Evolutionary conservation across 2,329 filamentous ascomycete species (phyloP).

Genomic region (Monosporascus sp.): DNA sequence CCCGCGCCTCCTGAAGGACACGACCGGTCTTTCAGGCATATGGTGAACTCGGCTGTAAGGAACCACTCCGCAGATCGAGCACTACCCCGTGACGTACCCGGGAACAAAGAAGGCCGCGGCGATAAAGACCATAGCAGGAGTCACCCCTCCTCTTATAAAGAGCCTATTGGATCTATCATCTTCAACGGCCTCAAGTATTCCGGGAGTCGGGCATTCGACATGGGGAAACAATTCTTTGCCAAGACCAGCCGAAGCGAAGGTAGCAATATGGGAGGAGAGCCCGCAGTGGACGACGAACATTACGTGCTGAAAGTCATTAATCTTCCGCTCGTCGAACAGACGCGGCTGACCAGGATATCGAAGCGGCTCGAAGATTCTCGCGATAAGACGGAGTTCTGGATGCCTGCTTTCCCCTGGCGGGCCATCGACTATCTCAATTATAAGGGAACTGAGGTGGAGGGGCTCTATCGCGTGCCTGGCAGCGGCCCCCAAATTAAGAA

Average conservation of each 20-base stretch:
- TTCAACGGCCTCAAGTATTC: conserved; percentile 70
- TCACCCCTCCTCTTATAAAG: conserved; percentile 51
- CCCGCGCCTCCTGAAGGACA: conserved; percentile 47
- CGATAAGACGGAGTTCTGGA: conserved; percentile 98
- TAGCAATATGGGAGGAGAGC: conserved; percentile 44
- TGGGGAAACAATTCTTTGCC: conserved; percentile 77
- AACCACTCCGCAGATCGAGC: conserved; percentile 70
- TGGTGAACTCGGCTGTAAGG: conserved; percentile 59
- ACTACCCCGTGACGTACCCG: conserved; percentile 36
- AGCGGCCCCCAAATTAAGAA: conserved; percentile 87
- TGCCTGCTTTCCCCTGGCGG: conserved; percentile 92
- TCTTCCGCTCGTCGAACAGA: conserved; percentile 79
- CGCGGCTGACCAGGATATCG: conserved; percentile 84
- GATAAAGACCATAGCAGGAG: conserved; percentile 42
- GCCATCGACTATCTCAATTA: conserved; percentile 96
- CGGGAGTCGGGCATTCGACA: conserved; percentile 70
- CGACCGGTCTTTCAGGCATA: conserved; percentile 63
- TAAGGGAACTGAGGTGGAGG: conserved; percentile 89
- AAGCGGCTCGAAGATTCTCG: conserved; percentile 80
- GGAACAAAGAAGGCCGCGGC: conserved; percentile 36
- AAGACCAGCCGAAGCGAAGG: conserved; percentile 70
- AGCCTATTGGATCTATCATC: conserved; percentile 58
- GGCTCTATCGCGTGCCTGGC: conserved; percentile 86
- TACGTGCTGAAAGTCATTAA: conserved; percentile 85
- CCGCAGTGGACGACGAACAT: conserved; percentile 69